phyloP scores from a whole-genome alignment of 1,284 basidiomycete genomes.

The Malassezia restricta region DNA sequence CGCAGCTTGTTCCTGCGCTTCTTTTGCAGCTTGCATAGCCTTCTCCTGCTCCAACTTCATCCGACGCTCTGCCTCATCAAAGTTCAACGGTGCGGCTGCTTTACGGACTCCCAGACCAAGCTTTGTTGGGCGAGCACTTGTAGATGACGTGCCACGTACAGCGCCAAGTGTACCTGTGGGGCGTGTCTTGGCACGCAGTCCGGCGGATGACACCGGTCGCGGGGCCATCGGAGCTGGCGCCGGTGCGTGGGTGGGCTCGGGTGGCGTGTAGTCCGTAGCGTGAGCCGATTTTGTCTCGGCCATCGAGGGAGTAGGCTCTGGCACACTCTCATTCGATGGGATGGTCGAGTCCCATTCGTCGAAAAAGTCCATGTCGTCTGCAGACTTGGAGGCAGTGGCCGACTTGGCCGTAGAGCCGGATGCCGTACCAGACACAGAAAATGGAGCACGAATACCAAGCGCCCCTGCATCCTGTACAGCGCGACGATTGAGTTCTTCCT shows the following conservation, averaged over 20 bases:
- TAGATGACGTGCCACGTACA: conserved; percentile 14
- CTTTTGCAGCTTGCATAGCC: conserved; percentile 11
- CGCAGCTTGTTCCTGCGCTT: conserved; percentile 18
- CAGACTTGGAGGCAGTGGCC: conserved; percentile 49
- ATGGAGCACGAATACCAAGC: conserved; percentile 29
- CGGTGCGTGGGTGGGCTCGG: conserved; percentile 4
- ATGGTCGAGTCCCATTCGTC: conserved; percentile 67
- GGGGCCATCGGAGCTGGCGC: conserved; percentile 15
- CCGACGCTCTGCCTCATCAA: conserved; percentile 40
- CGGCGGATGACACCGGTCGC: conserved; percentile 31
- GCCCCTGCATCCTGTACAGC: conserved; percentile 61
- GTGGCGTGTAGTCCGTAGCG: conserved; percentile 8
- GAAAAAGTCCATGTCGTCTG: conserved; percentile 78
- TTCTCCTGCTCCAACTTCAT: conserved; percentile 33
- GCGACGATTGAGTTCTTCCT: conserved; percentile 72
- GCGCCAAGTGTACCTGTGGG: conserved; percentile 10
- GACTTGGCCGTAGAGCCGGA: neutral
- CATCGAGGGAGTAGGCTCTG: conserved; percentile 36
- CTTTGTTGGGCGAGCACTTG: conserved; percentile 25
- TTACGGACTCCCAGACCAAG: conserved; percentile 38
- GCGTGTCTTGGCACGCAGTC: conserved; percentile 18
- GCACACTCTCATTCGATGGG: conserved; percentile 20
- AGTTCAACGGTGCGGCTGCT: conserved; percentile 32
- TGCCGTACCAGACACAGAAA: conserved; percentile 33
- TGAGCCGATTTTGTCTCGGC: conserved; percentile 17